These are phyloP conservation scores for Venturia nashicola DNA, from an alignment of 2,329 filamentous ascomycete species.

Conservation along the genomic window DNA sequence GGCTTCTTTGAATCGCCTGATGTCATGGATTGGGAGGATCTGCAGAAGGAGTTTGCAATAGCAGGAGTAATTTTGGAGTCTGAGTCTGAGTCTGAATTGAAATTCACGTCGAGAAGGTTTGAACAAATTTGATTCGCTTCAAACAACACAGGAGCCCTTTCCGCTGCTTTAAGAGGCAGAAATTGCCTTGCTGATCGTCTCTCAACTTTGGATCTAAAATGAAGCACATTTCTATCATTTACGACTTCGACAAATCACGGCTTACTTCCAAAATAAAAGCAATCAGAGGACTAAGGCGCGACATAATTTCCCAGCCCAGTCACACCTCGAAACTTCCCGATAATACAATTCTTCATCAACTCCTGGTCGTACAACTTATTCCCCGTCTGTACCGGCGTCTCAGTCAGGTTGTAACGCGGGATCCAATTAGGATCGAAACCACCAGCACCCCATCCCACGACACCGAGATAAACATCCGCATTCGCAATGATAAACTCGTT, in stretches of 20 bases:
- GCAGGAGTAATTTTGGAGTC: not conserved
- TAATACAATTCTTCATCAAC: slow-evolving; percentile 15
- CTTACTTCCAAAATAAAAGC: not conserved
- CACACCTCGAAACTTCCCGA: slow-evolving; percentile 8
- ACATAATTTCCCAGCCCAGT: not conserved
- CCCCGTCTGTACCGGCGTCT: slow-evolving; percentile 16
- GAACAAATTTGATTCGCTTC: too few species aligned
- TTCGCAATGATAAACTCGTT: slow-evolving; percentile 20
- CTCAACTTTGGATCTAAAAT: too few species aligned
- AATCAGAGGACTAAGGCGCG: not conserved
- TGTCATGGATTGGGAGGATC: not conserved
- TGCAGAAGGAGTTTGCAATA: not conserved
- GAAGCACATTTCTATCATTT: too few species aligned
- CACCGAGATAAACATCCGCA: slow-evolving; percentile 21
- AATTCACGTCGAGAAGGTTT: too few species aligned
- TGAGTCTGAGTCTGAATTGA: not conserved
- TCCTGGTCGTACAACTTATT: slow-evolving; percentile 14
- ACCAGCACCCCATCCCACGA: slow-evolving; percentile 20
- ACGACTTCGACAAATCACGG: not conserved
- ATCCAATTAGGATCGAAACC: slow-evolving; percentile 18
- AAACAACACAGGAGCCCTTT: too few species aligned
- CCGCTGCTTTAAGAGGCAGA: too few species aligned
- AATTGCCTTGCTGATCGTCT: too few species aligned
- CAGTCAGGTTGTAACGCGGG: slow-evolving; percentile 11
- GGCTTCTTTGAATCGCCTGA: too few species aligned